phyloP scores from a whole-genome alignment of 1,139 yeast species.

The Saccharomyces hybrid region DNA sequence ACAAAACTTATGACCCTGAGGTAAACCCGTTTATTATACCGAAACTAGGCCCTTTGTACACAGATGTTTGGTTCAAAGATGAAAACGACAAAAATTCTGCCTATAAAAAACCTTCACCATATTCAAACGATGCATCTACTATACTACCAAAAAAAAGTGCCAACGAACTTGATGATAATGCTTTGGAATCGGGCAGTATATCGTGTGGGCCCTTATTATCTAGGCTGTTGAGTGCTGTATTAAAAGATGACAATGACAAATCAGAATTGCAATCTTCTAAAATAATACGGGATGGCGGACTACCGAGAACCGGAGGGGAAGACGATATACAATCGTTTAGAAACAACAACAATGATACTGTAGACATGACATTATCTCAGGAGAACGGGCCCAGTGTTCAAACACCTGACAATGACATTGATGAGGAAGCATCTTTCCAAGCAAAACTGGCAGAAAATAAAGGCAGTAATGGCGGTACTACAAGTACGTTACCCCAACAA shows the following conservation, averaged over 20 bases:
- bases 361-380: constrained; percentile 1
- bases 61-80: constrained; percentile 82
- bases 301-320: neutral
- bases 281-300: neutral
- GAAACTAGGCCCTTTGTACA: constrained; percentile 72
- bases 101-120: constrained; percentile 33
- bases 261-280: constrained; percentile 26
- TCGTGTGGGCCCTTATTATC: constrained; percentile 92
- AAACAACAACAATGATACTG: constrained; percentile 16
- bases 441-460: constrained; percentile 4
- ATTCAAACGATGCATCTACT: constrained; percentile 28
- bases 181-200: constrained; percentile 61
- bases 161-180: constrained; percentile 53
- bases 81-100: constrained; percentile 44
- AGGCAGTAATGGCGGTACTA: constrained; percentile 18
- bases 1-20: constrained; percentile 52
- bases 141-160: constrained; percentile 59
- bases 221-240: constrained; percentile 72
- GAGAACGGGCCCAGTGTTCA: constrained; percentile 10
- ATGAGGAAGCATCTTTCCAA: constrained; percentile 4
- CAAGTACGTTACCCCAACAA: constrained; percentile 39
- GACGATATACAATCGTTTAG: neutral
- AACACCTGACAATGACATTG: constrained; percentile 4
- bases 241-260: constrained; percentile 27
- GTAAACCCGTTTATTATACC: constrained; percentile 71